These are phyloP conservation scores for Polygonum aviculare DNA, from an alignment of 148 eudicot genomes.

Conservation along the genomic window DNA sequence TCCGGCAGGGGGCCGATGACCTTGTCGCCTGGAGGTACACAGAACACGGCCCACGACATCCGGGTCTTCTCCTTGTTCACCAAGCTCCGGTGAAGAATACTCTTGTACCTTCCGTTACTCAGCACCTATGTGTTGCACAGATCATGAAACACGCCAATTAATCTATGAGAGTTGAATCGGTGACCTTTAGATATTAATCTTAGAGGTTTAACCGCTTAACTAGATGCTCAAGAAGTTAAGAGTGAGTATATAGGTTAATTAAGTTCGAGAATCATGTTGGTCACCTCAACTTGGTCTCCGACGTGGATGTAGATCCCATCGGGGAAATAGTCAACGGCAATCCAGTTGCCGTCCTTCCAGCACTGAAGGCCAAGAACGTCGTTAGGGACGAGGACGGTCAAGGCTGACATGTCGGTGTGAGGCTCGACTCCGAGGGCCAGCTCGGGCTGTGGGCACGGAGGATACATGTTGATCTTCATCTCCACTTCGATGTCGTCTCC, in stretches of 20 bases:
- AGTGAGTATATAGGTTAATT: too few relatives aligned
- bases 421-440: constrained; percentile 41
- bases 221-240: too few relatives aligned
- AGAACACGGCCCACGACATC: constrained; percentile 48
- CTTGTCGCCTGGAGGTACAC: constrained; percentile 26
- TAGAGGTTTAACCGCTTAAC: too few relatives aligned
- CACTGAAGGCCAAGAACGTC: constrained; percentile 40
- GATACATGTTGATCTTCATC: constrained; percentile 54
- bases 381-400: constrained; percentile 35
- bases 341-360: constrained; percentile 41
- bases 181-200: too few relatives aligned
- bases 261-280: neutral
- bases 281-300: constrained; percentile 38
- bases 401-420: constrained; percentile 44
- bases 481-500: constrained; percentile 27
- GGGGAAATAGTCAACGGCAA: constrained; percentile 29
- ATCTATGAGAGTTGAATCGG: too few relatives aligned
- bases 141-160: too few relatives aligned
- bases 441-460: constrained; percentile 42
- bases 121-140: constrained; percentile 16
- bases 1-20: constrained; percentile 28
- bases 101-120: constrained; percentile 46
- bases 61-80: constrained; percentile 34
- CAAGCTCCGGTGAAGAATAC: constrained; percentile 39
- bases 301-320: constrained; percentile 34